These are phyloP conservation scores for Dittrichia graveolens DNA, from an alignment of 129 eudicot genomes.

Conservation along the genomic window DNA sequence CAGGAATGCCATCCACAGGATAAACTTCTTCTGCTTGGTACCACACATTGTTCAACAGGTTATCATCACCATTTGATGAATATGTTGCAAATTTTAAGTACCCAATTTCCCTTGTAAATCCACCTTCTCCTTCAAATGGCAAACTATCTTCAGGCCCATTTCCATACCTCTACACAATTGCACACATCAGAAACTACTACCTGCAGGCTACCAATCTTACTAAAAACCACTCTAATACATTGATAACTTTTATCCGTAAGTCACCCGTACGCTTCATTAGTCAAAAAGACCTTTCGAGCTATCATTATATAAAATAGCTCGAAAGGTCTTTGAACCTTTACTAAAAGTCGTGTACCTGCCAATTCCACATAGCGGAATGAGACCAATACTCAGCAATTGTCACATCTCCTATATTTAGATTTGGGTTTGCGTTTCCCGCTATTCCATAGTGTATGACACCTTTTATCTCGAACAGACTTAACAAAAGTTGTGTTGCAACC, in stretches of 20 bases:
- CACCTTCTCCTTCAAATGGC: conserved; percentile 63
- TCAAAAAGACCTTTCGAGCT: not conserved
- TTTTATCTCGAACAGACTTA: conserved; percentile 52
- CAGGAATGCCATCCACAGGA: conserved; percentile 62
- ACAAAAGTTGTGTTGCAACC: conserved; percentile 52
- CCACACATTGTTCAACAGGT: conserved; percentile 61
- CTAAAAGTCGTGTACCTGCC: conserved; percentile 52
- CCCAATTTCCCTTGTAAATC: conserved; percentile 67
- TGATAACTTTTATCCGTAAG: not conserved
- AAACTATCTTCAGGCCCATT: conserved; percentile 54
- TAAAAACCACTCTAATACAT: not conserved
- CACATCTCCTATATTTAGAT: conserved; percentile 60
- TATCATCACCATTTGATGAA: conserved; percentile 39
- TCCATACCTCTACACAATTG: conserved; percentile 53
- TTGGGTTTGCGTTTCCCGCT: conserved; percentile 72
- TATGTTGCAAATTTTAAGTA: conserved; percentile 45
- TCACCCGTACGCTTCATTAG: not conserved
- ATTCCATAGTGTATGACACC: conserved; percentile 74
- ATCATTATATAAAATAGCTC: not conserved
- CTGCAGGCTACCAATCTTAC: not conserved
- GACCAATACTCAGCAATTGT: conserved; percentile 65
- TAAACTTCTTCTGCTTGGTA: conserved; percentile 69
- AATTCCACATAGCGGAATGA: conserved; percentile 60
- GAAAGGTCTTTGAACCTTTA: not conserved
- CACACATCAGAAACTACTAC: conserved; percentile 14